phyloP scores from a whole-genome alignment of 345 rosid species.

The Streptanthus diversifolius region DNA sequence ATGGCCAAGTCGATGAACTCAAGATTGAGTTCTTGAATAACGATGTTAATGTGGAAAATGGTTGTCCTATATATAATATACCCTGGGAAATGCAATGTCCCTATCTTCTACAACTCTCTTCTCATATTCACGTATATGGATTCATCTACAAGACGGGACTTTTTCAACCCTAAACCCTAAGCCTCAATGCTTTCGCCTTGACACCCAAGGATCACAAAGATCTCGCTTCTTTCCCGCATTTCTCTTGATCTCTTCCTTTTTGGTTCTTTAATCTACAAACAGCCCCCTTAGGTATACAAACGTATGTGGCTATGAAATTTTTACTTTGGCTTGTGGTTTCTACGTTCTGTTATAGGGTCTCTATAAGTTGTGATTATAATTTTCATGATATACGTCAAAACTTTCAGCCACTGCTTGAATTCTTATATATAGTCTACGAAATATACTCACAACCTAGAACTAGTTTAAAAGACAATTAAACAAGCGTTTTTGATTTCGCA shows the following conservation, averaged over 20 bases:
- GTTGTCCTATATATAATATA: not conserved
- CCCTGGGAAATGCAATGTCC: not conserved
- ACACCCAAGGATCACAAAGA: not conserved
- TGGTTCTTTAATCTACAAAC: too few species aligned
- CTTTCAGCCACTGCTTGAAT: too few species aligned
- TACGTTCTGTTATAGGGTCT: too few species aligned
- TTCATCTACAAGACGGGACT: not conserved
- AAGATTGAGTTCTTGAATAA: not conserved
- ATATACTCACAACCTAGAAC: too few species aligned
- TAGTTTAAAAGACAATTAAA: too few species aligned
- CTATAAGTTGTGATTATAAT: too few species aligned
- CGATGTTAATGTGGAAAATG: not conserved
- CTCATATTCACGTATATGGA: not conserved
- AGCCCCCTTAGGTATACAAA: too few species aligned
- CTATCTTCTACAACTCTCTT: not conserved
- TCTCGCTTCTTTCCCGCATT: not conserved
- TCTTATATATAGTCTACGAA: too few species aligned
- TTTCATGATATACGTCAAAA: too few species aligned
- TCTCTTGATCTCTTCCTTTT: too few species aligned
- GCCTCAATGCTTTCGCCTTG: not conserved
- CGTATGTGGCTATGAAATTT: too few species aligned
- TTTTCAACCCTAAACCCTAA: not conserved
- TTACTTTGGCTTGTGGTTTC: too few species aligned
- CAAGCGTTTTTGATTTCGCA: constrained; percentile 10
- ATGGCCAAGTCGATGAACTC: not conserved